Conservation (phyloP, 805 yeast species). For the Wickerhamiella occidentalis region DNA sequence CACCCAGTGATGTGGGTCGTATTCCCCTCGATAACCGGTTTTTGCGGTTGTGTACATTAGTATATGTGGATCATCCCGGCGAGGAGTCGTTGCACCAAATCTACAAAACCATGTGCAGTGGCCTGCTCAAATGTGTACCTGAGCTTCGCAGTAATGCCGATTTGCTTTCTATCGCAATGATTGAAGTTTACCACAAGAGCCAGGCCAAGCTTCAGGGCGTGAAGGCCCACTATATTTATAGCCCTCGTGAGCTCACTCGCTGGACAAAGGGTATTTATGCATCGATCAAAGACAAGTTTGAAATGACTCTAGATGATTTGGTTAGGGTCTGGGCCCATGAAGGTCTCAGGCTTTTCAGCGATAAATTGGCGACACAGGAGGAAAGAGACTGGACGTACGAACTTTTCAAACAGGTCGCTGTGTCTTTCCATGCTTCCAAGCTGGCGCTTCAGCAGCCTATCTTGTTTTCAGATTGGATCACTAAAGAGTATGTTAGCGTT, state of each 20-base stretch:
- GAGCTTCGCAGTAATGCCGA: conserved; percentile 41
- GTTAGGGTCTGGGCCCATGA: conserved; percentile 71
- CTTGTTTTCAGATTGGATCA: conserved; percentile 64
- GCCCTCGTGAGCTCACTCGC: conserved; percentile 85
- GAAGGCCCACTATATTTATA: conserved; percentile 56
- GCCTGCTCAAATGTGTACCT: conserved; percentile 51
- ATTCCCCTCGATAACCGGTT: conserved; percentile 45
- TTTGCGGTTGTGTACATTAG: conserved; percentile 48
- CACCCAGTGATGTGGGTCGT: conserved; percentile 73
- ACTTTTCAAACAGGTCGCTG: conserved; percentile 17
- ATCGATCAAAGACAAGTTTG: conserved; percentile 33
- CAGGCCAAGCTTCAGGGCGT: conserved; percentile 30
- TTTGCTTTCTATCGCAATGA: conserved; percentile 51
- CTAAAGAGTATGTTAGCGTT: conserved; percentile 49
- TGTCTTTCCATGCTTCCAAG: conserved; percentile 24
- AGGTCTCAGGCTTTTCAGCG: conserved; percentile 64
- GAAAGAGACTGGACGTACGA: conserved; percentile 42
- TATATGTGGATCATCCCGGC: conserved; percentile 75
- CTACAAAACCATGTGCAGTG: conserved; percentile 44
- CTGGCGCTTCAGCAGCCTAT: conserved; percentile 39
- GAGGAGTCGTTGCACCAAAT: conserved; percentile 49
- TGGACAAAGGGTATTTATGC: conserved; percentile 69
- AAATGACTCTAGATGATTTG: conserved; percentile 34
- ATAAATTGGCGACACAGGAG: conserved; percentile 40
- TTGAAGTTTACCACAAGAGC: conserved; percentile 44